Evolutionary conservation across 2,329 filamentous ascomycete species (phyloP).

Genomic region (Exophiala spinifera): DNA sequence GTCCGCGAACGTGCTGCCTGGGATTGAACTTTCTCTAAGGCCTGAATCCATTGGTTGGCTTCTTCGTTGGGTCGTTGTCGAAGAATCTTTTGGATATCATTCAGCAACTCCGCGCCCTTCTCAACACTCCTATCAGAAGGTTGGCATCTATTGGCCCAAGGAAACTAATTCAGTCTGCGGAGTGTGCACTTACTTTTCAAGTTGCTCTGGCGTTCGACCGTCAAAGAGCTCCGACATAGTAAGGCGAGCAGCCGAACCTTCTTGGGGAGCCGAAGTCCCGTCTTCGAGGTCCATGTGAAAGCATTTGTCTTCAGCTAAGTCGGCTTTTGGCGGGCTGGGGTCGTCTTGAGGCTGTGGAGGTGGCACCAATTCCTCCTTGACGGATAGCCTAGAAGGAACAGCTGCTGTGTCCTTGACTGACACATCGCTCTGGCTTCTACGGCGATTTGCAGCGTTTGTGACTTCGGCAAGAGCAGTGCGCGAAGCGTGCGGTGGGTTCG

Average conservation of each 20-base stretch:
- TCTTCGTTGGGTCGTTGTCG: slow-evolving; percentile 23
- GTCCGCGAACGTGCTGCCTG: slow-evolving; percentile 39
- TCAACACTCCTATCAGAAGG: slow-evolving; percentile 32
- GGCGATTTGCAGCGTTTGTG: slow-evolving; percentile 2
- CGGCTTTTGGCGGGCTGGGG: neutral
- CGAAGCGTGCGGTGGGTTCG: neutral
- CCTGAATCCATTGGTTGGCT: slow-evolving; percentile 42
- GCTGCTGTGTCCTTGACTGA: too few species aligned
- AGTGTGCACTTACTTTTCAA: slow-evolving; percentile 13
- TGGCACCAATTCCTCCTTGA: neutral
- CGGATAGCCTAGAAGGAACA: too few species aligned
- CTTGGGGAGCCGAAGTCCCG: neutral
- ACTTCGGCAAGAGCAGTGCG: slow-evolving; percentile 4
- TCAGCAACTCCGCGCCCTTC: slow-evolving; percentile 38
- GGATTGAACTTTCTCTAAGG: slow-evolving; percentile 43
- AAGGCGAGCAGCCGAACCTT: neutral
- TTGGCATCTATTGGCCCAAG: too few species aligned
- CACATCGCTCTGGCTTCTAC: neutral
- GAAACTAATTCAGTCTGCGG: too few species aligned
- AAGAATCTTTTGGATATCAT: slow-evolving; percentile 36
- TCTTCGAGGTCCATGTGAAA: neutral
- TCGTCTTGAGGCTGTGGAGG: neutral
- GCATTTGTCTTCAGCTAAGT: neutral
- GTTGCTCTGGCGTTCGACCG: slow-evolving; percentile 19
- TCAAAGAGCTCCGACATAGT: slow-evolving; percentile 19